phyloP scores from a whole-genome alignment of 225 moss, liverwort and hornwort genomes.

The Takakia lepidozioides region DNA sequence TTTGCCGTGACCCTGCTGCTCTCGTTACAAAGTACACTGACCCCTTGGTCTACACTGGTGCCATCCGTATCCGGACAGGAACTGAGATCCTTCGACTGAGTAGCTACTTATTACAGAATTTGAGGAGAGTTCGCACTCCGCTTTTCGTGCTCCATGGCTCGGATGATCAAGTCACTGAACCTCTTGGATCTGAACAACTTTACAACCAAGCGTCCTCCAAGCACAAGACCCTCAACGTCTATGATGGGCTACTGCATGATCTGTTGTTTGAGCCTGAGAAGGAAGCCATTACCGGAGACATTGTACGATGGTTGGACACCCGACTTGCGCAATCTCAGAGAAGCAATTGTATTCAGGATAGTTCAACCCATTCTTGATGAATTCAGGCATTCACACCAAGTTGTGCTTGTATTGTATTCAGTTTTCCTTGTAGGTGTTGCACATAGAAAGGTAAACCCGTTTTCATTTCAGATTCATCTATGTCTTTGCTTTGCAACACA shows the following conservation, averaged over 20 bases:
- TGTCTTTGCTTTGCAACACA: too few relatives aligned
- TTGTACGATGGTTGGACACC: slow-evolving; percentile 66
- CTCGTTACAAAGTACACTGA: slow-evolving; percentile 71
- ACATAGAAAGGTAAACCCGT: too few relatives aligned
- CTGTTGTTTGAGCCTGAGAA: slow-evolving; percentile 84
- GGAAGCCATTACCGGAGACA: slow-evolving; percentile 57
- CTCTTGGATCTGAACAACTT: slow-evolving; percentile 69
- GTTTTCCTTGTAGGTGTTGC: too few relatives aligned
- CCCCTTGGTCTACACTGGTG: slow-evolving; percentile 57
- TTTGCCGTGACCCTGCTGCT: slow-evolving; percentile 75
- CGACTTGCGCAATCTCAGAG: slow-evolving; percentile 18
- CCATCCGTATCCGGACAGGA: slow-evolving; percentile 39
- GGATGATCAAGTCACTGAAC: slow-evolving; percentile 70
- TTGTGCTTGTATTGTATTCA: too few relatives aligned
- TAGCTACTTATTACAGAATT: slow-evolving; percentile 55
- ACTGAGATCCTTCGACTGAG: slow-evolving; percentile 76
- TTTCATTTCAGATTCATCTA: too few relatives aligned
- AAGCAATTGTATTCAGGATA: slow-evolving; percentile 1
- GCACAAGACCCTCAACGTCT: slow-evolving; percentile 69
- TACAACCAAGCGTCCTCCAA: slow-evolving; percentile 60
- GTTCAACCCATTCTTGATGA: too few relatives aligned
- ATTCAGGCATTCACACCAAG: too few relatives aligned
- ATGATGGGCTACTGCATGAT: slow-evolving; percentile 75
- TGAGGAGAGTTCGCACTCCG: slow-evolving; percentile 50
- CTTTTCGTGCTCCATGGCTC: slow-evolving; percentile 88